These are phyloP conservation scores for Solanum pinnatisectum DNA, from an alignment of 257 asterid species.

Conservation along the genomic window DNA sequence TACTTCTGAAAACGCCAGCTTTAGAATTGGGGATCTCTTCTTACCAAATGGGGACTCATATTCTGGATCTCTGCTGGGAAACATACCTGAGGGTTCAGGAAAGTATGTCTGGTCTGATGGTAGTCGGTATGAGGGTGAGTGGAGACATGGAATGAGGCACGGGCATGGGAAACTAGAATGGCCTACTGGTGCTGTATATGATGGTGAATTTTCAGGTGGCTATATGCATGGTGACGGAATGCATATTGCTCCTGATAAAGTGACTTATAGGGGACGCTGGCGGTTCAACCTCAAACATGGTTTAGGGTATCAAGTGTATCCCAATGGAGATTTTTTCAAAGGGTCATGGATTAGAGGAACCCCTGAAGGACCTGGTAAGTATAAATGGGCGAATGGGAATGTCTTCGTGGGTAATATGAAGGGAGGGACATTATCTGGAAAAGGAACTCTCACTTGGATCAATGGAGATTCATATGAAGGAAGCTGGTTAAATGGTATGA, in stretches of 20 bases:
- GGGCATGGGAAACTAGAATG: constrained; percentile 73
- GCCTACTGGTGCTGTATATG: constrained; percentile 74
- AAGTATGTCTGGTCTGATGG: constrained; percentile 80
- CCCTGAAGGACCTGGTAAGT: constrained; percentile 95
- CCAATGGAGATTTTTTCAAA: constrained; percentile 64
- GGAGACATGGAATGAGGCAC: constrained; percentile 89
- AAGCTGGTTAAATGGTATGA: constrained; percentile 64
- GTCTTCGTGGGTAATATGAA: constrained; percentile 75
- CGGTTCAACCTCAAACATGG: constrained; percentile 81
- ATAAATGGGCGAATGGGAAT: constrained; percentile 75
- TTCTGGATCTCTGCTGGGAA: constrained; percentile 55
- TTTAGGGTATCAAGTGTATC: constrained; percentile 69
- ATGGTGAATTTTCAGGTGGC: constrained; percentile 85
- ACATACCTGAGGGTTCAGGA: constrained; percentile 72
- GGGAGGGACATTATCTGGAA: constrained; percentile 79
- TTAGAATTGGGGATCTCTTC: constrained; percentile 34
- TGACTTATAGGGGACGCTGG: constrained; percentile 81
- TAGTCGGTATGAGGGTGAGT: constrained; percentile 74
- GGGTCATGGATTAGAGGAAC: constrained; percentile 92
- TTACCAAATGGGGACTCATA: constrained; percentile 54
- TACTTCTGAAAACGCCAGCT: constrained; percentile 28
- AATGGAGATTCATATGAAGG: constrained; percentile 81
- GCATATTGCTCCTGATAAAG: constrained; percentile 29
- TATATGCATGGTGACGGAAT: constrained; percentile 79
- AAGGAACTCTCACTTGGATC: constrained; percentile 84